Base-by-base conservation (phyloP, 441 rosid genomes). In the Populus tomentosa region DNA sequence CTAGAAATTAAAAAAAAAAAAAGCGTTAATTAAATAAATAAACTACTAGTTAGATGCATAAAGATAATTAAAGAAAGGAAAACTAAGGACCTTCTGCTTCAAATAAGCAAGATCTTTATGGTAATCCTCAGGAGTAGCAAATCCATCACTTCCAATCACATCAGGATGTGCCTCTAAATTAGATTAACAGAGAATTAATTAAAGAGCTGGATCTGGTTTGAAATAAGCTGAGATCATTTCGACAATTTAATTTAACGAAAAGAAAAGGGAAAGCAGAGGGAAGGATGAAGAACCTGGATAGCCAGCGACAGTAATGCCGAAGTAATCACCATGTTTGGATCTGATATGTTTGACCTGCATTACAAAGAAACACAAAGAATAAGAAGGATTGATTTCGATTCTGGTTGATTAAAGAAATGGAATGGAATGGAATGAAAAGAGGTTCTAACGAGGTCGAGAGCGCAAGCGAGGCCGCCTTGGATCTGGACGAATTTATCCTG, bases 251-350 rank as follows among this genome's bases (percentile, higher is more conserved):
- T 53, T 18, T 35, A 35, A 6, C 2, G 2, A 7, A 18, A 53
- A 18, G 61, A 53, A 18, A 53, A 53, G 61, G 61, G 20, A 18
- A 53, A 16, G 61, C 0, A 53, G 21, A 46, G 56, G 56, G 6
- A 16, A 21, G 13, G 68, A 23, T 30, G 30, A 69, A 16, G n/a
- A 79, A 95, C 99, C 99, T 75, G 99, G 99, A 82, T 96, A 96
- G 62, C 99, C 99, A 77, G 99, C 98, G 73, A 96, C 98, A 9
- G 99, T 96, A 42, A 96, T 89, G 73, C 99, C 99, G 42, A 96
- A 96, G 86, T 92, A 94, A 75, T 91, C 96, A 1, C 93, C 98
- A 79, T 94, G 90, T 50, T 86, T 82, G 70, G 88, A 83, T 26
- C 88, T 85, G 38, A 96, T 89, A 76, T 96, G 99, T 78, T 90